These are phyloP conservation scores for Metarhizium anisopliae DNA, from an alignment of 2,329 filamentous ascomycete species.

Conservation along the genomic window DNA sequence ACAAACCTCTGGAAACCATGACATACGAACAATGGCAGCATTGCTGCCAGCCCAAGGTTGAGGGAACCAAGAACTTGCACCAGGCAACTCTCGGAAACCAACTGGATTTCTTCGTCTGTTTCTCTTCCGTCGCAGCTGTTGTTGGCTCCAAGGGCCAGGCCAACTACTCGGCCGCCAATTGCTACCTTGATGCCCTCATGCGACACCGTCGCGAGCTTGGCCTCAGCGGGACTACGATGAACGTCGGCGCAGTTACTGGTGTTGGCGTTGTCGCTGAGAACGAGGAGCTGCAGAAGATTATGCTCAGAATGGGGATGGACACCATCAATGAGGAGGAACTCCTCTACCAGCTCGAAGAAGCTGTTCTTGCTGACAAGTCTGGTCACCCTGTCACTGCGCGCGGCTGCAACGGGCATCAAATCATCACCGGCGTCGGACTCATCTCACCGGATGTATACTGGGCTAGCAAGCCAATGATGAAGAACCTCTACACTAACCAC, in stretches of 20 bases:
- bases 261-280: conserved; percentile 11
- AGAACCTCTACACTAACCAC: conserved; percentile 15
- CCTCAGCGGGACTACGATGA: conserved; percentile 22
- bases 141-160: conserved; percentile 19
- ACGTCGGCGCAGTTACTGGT: conserved; percentile 23
- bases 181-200: conserved; percentile 24
- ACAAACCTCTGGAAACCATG: conserved; percentile 16
- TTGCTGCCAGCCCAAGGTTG: conserved; percentile 21
- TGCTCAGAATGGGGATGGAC: conserved; percentile 11
- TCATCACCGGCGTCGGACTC: conserved; percentile 14
- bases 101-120: conserved; percentile 22
- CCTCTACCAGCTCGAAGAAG: conserved; percentile 14
- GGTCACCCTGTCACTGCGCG: conserved; percentile 6
- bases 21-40: conserved; percentile 14
- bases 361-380: conserved; percentile 10
- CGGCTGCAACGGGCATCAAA: conserved; percentile 14
- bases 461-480: conserved; percentile 14
- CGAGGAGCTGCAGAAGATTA: conserved; percentile 4
- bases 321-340: conserved; percentile 15
- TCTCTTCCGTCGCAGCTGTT: conserved; percentile 19
- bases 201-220: conserved; percentile 19
- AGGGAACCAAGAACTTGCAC: conserved; percentile 25
- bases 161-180: conserved; percentile 28
- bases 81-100: conserved; percentile 9
- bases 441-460: conserved; percentile 15